Conservation (phyloP, 2,329 filamentous ascomycete species). For the Fusarium drepaniforme region DNA sequence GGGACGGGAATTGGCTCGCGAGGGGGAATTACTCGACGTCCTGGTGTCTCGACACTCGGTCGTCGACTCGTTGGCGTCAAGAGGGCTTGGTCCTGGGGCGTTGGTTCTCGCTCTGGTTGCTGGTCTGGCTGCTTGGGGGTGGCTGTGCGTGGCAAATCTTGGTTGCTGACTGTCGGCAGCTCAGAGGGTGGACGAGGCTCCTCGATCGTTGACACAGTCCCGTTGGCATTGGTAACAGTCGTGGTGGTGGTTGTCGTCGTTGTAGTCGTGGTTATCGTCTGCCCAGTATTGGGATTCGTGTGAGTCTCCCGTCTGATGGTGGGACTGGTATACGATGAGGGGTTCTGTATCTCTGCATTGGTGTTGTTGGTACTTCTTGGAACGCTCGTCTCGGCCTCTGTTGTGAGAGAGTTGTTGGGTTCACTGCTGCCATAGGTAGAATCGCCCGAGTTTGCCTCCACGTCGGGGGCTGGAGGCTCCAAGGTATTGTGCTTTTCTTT, state of each 20-base stretch:
- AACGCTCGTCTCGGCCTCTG: slow-evolving; percentile 27
- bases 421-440: slow-evolving; percentile 42
- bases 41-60: slow-evolving; percentile 40
- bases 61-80: slow-evolving; percentile 27
- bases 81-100: slow-evolving; percentile 10
- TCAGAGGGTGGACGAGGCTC: slow-evolving; percentile 31
- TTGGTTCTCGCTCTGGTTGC: neutral
- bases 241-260: slow-evolving; percentile 47
- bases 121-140: neutral
- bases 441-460: slow-evolving; percentile 24
- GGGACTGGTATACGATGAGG: slow-evolving; percentile 10
- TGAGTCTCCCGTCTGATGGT: slow-evolving; percentile 30
- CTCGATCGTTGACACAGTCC: slow-evolving; percentile 35
- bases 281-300: slow-evolving; percentile 40
- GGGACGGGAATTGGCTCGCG: slow-evolving; percentile 28
- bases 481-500: slow-evolving; percentile 30
- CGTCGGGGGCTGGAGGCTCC: neutral
- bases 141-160: slow-evolving; percentile 5
- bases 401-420: slow-evolving; percentile 40
- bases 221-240: slow-evolving; percentile 39
- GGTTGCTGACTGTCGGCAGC: slow-evolving; percentile 32
- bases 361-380: slow-evolving; percentile 20
- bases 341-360: slow-evolving; percentile 10
- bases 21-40: slow-evolving; percentile 35
- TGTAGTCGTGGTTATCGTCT: slow-evolving; percentile 39